Evolutionary conservation across 257 asterid species (phyloP).

Genomic region (Fraxinus anomala): DNA sequence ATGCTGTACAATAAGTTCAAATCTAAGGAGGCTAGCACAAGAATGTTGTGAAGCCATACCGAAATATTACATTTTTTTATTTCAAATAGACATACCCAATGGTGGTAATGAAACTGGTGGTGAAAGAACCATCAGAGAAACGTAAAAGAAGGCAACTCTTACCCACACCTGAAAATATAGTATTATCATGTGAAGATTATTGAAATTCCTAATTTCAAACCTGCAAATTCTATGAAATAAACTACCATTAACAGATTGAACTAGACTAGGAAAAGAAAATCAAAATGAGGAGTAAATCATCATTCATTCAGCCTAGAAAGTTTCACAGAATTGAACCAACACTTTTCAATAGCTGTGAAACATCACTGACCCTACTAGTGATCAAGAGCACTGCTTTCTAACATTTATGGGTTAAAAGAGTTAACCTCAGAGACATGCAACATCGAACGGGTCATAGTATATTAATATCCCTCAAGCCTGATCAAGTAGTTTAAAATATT

Average conservation of each 20-base stretch:
- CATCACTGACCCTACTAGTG: background rate
- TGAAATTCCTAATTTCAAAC: background rate
- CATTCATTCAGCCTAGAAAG: slow-evolving; percentile 4
- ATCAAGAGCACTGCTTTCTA: background rate
- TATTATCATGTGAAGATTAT: background rate
- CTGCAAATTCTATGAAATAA: slow-evolving; percentile 7
- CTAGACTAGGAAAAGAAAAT: background rate
- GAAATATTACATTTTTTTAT: slow-evolving; percentile 5
- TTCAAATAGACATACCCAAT: slow-evolving; percentile 52
- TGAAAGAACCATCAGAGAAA: slow-evolving; percentile 98
- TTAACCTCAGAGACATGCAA: background rate
- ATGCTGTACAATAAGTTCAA: slow-evolving; percentile 41
- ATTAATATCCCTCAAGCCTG: background rate
- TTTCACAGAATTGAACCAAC: slow-evolving; percentile 1
- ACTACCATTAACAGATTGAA: slow-evolving; percentile 10
- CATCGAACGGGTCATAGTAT: background rate
- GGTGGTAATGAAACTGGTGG: slow-evolving; percentile 95
- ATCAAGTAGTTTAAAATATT: background rate
- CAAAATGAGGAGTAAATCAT: background rate
- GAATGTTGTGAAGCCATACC: slow-evolving; percentile 18
- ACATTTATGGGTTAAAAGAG: background rate
- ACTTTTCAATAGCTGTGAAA: background rate
- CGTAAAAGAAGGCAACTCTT: slow-evolving; percentile 98
- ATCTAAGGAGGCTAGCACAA: slow-evolving; percentile 16
- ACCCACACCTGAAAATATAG: slow-evolving; percentile 63